These are phyloP conservation scores for Citrullus amarus DNA, from an alignment of 306 rosid species.

Conservation along the genomic window DNA sequence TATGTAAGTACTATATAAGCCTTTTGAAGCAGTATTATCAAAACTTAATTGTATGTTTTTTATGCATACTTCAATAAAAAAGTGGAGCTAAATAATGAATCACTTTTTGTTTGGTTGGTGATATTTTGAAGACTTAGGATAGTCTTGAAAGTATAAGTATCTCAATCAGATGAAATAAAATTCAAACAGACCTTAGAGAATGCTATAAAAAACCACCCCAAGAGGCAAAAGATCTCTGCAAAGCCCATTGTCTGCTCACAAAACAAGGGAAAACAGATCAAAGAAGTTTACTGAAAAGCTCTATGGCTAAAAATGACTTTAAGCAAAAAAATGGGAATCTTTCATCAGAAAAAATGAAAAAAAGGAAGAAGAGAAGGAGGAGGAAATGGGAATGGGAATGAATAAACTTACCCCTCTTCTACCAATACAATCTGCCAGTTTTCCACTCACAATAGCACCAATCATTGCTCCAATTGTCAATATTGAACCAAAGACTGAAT, in stretches of 20 bases:
- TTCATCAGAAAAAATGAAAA: too few relatives aligned
- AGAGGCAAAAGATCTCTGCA: conserved; percentile 50
- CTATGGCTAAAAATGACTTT: background rate
- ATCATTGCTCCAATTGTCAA: conserved; percentile 80
- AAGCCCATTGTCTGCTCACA: conserved; percentile 58
- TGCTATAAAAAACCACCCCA: conserved; percentile 60
- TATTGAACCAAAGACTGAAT: conserved; percentile 65
- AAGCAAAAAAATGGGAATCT: background rate
- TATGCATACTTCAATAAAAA: background rate
- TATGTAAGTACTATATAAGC: too few relatives aligned
- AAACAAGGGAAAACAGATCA: background rate
- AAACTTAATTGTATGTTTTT: too few relatives aligned
- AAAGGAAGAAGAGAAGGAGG: too few relatives aligned
- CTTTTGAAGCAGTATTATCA: too few relatives aligned
- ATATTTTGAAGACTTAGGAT: too few relatives aligned
- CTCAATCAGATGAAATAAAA: too few relatives aligned
- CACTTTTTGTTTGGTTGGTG: background rate
- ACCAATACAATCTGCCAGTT: conserved; percentile 60
- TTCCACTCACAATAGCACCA: conserved; percentile 70
- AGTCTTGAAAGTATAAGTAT: background rate
- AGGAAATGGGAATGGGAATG: background rate
- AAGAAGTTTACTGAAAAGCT: background rate
- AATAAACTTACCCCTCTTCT: conserved; percentile 54
- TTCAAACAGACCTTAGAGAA: conserved; percentile 35
- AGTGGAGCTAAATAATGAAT: background rate